phyloP scores from a whole-genome alignment of 2,329 filamentous ascomycete genomes.

The Plectosphaerella cucumerina region DNA sequence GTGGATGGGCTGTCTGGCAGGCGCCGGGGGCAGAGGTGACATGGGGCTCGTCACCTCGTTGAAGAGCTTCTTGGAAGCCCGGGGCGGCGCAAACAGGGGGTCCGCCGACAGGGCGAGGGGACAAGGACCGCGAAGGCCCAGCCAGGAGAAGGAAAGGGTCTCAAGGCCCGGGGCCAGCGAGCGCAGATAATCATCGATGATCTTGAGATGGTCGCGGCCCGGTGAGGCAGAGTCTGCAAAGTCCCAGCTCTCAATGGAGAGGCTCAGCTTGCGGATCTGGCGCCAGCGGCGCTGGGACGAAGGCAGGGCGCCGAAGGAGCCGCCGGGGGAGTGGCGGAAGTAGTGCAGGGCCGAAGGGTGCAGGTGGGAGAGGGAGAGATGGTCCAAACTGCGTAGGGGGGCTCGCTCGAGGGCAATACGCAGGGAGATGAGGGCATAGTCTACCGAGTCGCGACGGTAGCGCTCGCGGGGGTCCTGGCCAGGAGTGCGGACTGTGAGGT shows the following conservation, averaged over 20 bases:
- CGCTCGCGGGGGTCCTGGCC: slow-evolving; percentile 65
- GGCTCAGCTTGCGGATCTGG: slow-evolving; percentile 70
- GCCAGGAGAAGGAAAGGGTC: slow-evolving; percentile 74
- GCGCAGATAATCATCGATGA: slow-evolving; percentile 77
- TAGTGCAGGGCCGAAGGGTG: slow-evolving; percentile 75
- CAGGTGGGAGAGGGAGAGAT: slow-evolving; percentile 68
- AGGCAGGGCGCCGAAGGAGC: slow-evolving; percentile 63
- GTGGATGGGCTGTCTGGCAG: slow-evolving; percentile 50
- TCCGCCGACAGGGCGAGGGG: slow-evolving; percentile 69
- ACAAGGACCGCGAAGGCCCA: slow-evolving; percentile 67
- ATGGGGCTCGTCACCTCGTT: slow-evolving; percentile 61
- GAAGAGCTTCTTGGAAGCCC: slow-evolving; percentile 54
- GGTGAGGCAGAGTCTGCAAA: slow-evolving; percentile 51
- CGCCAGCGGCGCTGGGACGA: slow-evolving; percentile 69
- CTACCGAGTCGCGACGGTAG: slow-evolving; percentile 73
- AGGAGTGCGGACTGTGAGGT: slow-evolving; percentile 73
- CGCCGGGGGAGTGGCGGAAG: slow-evolving; percentile 66
- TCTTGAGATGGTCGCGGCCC: slow-evolving; percentile 67
- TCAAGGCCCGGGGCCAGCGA: slow-evolving; percentile 63
- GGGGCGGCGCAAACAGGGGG: slow-evolving; percentile 59
- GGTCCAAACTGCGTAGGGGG: slow-evolving; percentile 59
- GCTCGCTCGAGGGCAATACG: slow-evolving; percentile 78
- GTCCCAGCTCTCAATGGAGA: slow-evolving; percentile 69
- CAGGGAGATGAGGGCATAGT: slow-evolving; percentile 84
- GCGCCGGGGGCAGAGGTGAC: slow-evolving; percentile 53